Evolutionary conservation across 2,329 filamentous ascomycete genomes (phyloP).

Genomic region (Trichophyton schoenleinii): DNA sequence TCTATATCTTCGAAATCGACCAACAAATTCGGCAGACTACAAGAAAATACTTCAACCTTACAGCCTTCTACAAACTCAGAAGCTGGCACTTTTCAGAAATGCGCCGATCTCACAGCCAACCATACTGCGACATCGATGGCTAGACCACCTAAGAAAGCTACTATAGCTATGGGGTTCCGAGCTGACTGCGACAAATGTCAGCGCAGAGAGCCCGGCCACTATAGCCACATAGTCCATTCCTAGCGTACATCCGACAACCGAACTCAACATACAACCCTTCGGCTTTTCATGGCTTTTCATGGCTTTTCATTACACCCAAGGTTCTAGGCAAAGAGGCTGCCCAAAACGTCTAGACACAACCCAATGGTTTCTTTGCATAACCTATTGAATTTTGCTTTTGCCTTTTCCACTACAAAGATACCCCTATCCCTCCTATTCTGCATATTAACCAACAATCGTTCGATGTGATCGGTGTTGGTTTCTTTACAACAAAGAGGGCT

Average conservation of each 20-base stretch:
- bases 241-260: constrained; percentile 12
- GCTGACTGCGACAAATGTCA: constrained; percentile 68
- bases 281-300: too few relatives aligned
- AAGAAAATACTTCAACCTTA: background rate
- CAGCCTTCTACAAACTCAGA: background rate
- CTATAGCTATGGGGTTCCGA: constrained; percentile 66
- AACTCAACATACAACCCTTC: background rate
- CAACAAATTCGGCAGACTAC: background rate
- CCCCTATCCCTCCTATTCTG: background rate
- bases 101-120: background rate
- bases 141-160: constrained; percentile 38
- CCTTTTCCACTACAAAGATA: background rate
- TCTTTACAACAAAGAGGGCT: background rate
- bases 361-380: background rate
- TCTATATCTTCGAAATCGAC: background rate
- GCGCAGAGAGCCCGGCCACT: constrained; percentile 63
- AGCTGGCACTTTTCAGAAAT: background rate
- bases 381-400: background rate
- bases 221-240: constrained; percentile 57
- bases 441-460: background rate
- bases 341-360: background rate
- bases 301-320: too few relatives aligned
- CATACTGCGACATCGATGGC: too few relatives aligned
- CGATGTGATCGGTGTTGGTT: background rate
- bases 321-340: background rate